Percentiles rank a stretch among this genome's conserved stretches.
These are phyloP conservation scores for Typha latifolia DNA, from an alignment of 176 grass and related monocot species.

Conservation along the genomic window DNA sequence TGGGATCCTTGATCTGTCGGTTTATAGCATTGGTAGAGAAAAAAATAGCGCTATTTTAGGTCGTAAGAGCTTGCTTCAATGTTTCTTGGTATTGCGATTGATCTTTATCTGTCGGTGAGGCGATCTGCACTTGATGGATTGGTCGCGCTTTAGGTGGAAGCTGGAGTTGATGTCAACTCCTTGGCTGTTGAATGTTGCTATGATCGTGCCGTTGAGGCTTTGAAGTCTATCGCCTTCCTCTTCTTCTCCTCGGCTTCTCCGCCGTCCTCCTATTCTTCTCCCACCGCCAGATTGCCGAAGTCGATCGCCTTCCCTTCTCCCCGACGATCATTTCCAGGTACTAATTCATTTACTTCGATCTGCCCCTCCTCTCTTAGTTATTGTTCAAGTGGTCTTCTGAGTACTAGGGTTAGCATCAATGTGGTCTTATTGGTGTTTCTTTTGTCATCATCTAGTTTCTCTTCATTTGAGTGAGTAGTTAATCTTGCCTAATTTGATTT, in stretches of 20 bases:
- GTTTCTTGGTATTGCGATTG: conserved; percentile 46
- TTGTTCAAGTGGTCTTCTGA: no score
- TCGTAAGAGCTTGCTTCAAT: conserved; percentile 20
- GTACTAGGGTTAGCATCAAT: no score
- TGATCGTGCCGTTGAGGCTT: conserved; percentile 26
- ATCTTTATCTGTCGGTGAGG: conserved; percentile 57
- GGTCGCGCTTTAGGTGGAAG: conserved; percentile 30
- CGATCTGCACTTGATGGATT: conserved; percentile 45
- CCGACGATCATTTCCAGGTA: no score
- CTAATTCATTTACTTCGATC: no score
- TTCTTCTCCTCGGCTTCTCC: conserved; percentile 31
- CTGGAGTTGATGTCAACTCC: conserved; percentile 10
- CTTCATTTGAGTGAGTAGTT: no score
- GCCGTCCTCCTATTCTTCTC: conserved; percentile 39
- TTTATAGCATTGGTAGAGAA: conserved; percentile 10
- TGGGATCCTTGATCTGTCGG: conserved; percentile 24
- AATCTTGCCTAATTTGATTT: no score
- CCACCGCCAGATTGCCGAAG: conserved; percentile 43
- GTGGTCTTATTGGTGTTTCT: no score
- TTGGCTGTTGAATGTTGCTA: conserved; percentile 33
- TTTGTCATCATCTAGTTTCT: no score
- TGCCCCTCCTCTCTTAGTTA: no score
- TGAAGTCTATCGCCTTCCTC: conserved; percentile 29
- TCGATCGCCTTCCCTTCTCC: conserved; percentile 16
- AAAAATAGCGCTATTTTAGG: neutral